A percentile compares a stretch with the other conserved stretches of the same genome.
Evolutionary conservation across 176 grass and related monocot genomes (phyloP).

Genomic region (Cocos nucifera): DNA sequence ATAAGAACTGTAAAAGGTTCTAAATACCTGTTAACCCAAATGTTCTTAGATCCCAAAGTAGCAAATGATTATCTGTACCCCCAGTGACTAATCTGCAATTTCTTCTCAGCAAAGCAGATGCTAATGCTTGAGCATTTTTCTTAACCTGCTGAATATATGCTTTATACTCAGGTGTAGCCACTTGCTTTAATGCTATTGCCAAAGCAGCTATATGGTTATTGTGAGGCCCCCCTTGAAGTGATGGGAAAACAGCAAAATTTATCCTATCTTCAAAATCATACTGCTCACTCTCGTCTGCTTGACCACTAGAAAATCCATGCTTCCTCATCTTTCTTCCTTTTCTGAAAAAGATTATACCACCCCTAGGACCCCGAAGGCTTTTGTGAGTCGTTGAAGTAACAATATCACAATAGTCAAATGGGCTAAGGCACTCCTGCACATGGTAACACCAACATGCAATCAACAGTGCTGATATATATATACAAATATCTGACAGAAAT

Average conservation of each 20-base stretch:
- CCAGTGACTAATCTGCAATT: constrained; percentile 58
- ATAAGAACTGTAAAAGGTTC: too few relatives aligned
- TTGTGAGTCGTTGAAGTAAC: constrained; percentile 3
- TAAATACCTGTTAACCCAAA: constrained; percentile 61
- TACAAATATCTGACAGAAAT: too few relatives aligned
- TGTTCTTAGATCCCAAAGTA: constrained; percentile 71
- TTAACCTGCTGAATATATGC: constrained; percentile 9
- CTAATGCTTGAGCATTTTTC: constrained; percentile 31
- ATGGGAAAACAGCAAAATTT: constrained; percentile 12
- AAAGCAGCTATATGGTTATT: constrained; percentile 10
- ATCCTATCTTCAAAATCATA: constrained; percentile 14
- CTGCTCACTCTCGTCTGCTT: constrained; percentile 12
- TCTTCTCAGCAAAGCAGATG: constrained; percentile 46
- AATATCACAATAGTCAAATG: constrained; percentile 10
- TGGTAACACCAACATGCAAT: neutral
- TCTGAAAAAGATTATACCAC: constrained; percentile 11
- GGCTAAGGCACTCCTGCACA: constrained; percentile 24
- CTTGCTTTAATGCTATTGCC: constrained; percentile 9
- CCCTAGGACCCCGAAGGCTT: constrained; percentile 5
- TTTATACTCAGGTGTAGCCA: neutral
- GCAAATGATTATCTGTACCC: constrained; percentile 67
- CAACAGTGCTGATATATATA: too few relatives aligned
- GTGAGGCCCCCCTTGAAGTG: constrained; percentile 12
- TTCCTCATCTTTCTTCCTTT: constrained; percentile 22
- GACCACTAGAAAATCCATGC: neutral